phyloP scores from a whole-genome alignment of 768 basidiomycete genomes.

The Lentinula detonsa region DNA sequence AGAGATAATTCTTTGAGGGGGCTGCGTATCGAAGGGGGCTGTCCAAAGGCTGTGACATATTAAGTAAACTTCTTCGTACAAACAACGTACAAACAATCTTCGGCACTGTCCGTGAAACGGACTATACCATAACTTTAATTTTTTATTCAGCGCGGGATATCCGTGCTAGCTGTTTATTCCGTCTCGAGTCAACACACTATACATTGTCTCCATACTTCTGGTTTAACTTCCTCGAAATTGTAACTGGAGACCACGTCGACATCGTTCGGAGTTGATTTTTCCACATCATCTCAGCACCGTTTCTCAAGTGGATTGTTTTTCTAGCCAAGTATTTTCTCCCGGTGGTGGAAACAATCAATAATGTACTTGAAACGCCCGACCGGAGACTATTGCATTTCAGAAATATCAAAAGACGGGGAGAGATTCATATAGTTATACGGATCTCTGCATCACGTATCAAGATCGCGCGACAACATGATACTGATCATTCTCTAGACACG shows the following conservation, averaged over 20 bases:
- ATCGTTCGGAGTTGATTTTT: too few species aligned
- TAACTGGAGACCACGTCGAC: too few species aligned
- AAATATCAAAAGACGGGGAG: neutral
- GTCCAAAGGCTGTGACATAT: neutral
- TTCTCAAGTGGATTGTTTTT: neutral
- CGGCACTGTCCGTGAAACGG: neutral
- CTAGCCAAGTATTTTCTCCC: neutral
- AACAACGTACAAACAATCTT: neutral
- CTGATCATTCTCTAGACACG: neutral
- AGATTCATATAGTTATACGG: neutral
- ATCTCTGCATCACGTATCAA: slow-evolving; percentile 1
- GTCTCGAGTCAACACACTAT: too few species aligned
- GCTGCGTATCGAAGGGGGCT: slow-evolving; percentile 3
- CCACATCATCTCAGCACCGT: neutral
- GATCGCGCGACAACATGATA: slow-evolving; percentile 2
- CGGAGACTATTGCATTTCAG: neutral
- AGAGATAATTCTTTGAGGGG: neutral
- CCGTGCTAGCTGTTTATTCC: too few species aligned
- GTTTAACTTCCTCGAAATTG: too few species aligned
- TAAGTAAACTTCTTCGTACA: neutral
- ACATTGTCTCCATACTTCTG: too few species aligned
- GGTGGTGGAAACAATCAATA: neutral
- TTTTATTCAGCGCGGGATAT: neutral
- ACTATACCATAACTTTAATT: neutral
- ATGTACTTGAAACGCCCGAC: neutral